phyloP scores from a whole-genome alignment of 441 rosid species.

The Gossypium aridum region DNA sequence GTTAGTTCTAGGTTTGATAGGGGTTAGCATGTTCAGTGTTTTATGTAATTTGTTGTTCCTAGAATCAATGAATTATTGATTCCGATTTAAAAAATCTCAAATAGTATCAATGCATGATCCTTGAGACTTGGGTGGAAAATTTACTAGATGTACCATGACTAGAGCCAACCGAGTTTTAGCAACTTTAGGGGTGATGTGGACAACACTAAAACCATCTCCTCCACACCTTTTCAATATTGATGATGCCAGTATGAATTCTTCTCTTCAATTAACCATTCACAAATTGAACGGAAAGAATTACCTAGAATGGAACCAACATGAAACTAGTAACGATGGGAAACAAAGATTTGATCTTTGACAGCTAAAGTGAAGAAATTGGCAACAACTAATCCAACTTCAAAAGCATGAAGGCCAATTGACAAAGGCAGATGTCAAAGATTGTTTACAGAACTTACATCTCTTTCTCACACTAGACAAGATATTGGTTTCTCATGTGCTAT shows the following conservation, averaged over 20 bases:
- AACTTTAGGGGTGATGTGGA: background rate
- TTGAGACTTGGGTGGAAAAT: background rate
- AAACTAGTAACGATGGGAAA: background rate
- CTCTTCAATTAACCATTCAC: background rate
- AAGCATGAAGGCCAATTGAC: background rate
- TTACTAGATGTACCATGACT: background rate
- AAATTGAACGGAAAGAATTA: background rate
- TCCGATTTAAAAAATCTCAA: background rate
- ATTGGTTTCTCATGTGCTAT: background rate
- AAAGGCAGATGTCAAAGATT: background rate
- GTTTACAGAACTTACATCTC: background rate
- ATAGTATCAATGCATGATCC: background rate
- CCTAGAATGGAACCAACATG: background rate
- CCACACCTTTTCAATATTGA: background rate
- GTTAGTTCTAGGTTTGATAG: background rate
- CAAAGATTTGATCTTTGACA: background rate
- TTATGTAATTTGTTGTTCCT: background rate
- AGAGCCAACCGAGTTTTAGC: background rate
- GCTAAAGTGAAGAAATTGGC: background rate
- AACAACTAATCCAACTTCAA: background rate
- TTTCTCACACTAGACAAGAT: background rate
- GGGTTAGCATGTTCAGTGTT: background rate
- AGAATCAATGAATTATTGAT: background rate
- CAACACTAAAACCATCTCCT: background rate
- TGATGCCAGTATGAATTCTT: background rate